Conservation (phyloP, 2,329 filamentous ascomycete species). For the Penicillium sp. region DNA sequence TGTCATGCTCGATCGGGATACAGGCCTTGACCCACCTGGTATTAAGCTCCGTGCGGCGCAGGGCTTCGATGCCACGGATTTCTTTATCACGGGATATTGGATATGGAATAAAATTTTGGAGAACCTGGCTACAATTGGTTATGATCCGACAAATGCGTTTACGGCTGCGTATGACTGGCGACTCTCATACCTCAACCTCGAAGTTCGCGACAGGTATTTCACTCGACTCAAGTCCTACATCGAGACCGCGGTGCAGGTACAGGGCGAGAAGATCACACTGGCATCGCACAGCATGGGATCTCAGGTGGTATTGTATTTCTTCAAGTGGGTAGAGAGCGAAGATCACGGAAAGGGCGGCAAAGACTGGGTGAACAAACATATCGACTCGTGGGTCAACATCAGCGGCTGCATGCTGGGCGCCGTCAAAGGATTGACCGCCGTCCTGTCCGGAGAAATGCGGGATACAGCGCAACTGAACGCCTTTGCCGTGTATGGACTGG, state of each 20-base stretch:
- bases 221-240: slow-evolving; percentile 86
- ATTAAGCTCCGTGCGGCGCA: slow-evolving; percentile 91
- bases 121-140: slow-evolving; percentile 91
- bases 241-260: slow-evolving; percentile 73
- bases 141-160: slow-evolving; percentile 76
- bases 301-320: slow-evolving; percentile 80
- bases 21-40: slow-evolving; percentile 83
- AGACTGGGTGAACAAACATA: slow-evolving; percentile 82
- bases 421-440: slow-evolving; percentile 82
- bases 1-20: slow-evolving; percentile 91
- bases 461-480: slow-evolving; percentile 95
- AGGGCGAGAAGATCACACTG: slow-evolving; percentile 76
- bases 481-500: slow-evolving; percentile 93
- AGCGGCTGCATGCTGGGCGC: slow-evolving; percentile 97
- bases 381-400: slow-evolving; percentile 98
- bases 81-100: slow-evolving; percentile 81
- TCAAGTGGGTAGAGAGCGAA: slow-evolving; percentile 76
- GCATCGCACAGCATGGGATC: slow-evolving; percentile 97
- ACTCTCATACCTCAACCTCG: slow-evolving; percentile 83
- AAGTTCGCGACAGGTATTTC: slow-evolving; percentile 90
- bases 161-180: slow-evolving; percentile 85
- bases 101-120: slow-evolving; percentile 99
- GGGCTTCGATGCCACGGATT: slow-evolving; percentile 96
- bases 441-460: slow-evolving; percentile 95
- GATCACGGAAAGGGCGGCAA: slow-evolving; percentile 77